A percentile compares a stretch with the other conserved stretches of the same genome.
Conservation (phyloP, 1,284 basidiomycete species). For the Mycena sp. region DNA sequence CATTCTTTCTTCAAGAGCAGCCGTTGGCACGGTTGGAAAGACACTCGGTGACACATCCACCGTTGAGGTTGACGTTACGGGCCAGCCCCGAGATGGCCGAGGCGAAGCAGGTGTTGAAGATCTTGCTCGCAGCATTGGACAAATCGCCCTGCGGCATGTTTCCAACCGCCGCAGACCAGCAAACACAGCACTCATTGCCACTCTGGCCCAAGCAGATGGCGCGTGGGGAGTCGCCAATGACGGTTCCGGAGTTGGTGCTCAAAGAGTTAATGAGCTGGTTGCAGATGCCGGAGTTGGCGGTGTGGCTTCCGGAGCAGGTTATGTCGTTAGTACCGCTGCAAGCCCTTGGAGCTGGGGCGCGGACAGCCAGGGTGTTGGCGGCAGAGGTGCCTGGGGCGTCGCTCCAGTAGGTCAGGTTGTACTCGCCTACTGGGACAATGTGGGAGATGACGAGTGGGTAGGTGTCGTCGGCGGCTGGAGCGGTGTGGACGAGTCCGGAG, state of each 20-base stretch:
- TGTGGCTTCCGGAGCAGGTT: background rate
- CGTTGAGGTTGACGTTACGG: background rate
- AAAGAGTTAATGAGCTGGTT: background rate
- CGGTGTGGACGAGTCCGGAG: background rate
- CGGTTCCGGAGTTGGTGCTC: background rate
- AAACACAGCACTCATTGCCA: conserved; percentile 3
- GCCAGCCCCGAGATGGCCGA: background rate
- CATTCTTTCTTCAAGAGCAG: background rate
- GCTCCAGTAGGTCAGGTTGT: conserved; percentile 6
- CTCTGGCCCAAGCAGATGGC: conserved; percentile 3
- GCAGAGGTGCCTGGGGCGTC: background rate
- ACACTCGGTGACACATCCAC: background rate
- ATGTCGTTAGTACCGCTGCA: conserved; percentile 5
- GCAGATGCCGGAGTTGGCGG: background rate
- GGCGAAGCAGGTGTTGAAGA: background rate
- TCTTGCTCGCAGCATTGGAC: background rate
- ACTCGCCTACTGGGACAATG: background rate
- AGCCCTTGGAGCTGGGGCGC: background rate
- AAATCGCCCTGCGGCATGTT: background rate
- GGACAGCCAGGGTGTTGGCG: background rate
- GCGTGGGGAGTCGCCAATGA: background rate
- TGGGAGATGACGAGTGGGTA: conserved; percentile 3
- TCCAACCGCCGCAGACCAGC: background rate
- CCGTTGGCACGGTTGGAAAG: background rate
- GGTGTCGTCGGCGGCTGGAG: background rate